phyloP scores from a whole-genome alignment of 768 basidiomycete genomes.

The Kwoniella sp. region DNA sequence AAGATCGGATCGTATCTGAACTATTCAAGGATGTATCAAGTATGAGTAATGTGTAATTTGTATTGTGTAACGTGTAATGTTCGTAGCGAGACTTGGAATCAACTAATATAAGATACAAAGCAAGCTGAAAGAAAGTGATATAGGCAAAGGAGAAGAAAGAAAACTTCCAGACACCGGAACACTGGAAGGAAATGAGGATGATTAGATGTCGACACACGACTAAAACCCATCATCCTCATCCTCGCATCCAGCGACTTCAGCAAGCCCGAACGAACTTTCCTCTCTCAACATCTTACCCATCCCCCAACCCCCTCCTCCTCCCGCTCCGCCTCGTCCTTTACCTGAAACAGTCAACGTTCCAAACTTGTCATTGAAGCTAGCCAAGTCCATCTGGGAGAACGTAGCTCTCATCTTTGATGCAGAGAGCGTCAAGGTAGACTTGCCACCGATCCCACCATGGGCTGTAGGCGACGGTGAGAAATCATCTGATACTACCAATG shows the following conservation, averaged over 20 bases:
- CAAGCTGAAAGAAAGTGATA: no score
- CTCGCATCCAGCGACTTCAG: slow-evolving; percentile 31
- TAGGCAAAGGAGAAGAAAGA: no score
- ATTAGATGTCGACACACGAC: no score
- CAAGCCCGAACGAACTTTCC: slow-evolving; percentile 43
- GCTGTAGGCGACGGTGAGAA: slow-evolving; percentile 26
- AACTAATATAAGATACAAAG: no score
- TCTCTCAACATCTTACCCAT: slow-evolving; percentile 45
- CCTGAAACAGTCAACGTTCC: slow-evolving; percentile 32
- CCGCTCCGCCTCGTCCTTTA: slow-evolving; percentile 4
- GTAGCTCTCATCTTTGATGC: slow-evolving; percentile 35
- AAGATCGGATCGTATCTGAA: no score
- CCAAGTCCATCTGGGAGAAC: slow-evolving; percentile 45
- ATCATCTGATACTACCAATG: slow-evolving; percentile 22
- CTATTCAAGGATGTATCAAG: no score
- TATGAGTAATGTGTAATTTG: no score
- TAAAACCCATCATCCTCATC: slow-evolving; percentile 16
- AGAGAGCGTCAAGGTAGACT: slow-evolving; percentile 30
- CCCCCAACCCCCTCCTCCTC: slow-evolving; percentile 14
- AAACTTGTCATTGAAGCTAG: slow-evolving; percentile 36
- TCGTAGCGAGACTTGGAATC: no score
- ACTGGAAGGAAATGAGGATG: no score
- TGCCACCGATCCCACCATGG: not conserved
- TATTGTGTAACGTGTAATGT: no score
- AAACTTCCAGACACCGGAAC: no score